Evolutionary conservation across 768 basidiomycete genomes (phyloP), one percentile per base, ranked within the genome.

Genomic region (Podaxis pistillaris): DNA sequence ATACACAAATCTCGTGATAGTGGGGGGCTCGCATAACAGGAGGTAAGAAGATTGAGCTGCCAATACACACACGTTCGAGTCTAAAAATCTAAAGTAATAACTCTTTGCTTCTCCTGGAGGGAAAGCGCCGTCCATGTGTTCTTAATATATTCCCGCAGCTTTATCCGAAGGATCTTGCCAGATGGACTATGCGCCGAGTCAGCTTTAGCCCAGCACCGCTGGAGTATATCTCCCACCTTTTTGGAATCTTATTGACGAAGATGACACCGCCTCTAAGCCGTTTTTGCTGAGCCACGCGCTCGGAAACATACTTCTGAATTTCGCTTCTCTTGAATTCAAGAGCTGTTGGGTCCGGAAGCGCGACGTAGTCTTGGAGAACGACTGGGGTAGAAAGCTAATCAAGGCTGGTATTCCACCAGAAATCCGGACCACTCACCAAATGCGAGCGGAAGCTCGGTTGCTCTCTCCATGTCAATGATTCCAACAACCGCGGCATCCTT

Each of bases 241-340:
- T 57, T 5, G 56, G 56, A 17, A 57, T 26, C 8, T 46, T 57
- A 15, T 57, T 9, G 24, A 57, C 40, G 15, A 57, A 57, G 19
- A 57, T 19, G 22, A 57, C 41, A 9, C 56, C 56, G 8, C 56
- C 56, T 24, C 56, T 37, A 15, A 57, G 56, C 13, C 41, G 56
- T 28, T 57, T 57, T 15, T 57, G 56, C 11, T 44, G 56, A 17
- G 56, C 56, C 5, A 57, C 56, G 13, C 40, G 56, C 12, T 57
- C 56, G 15, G 56, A 37, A n/a, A 57, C 56, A 22, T 57, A 57
- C 41, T 57, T 57, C 26, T 57, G 56, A 12, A 57, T 57, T 26
- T 57, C 24, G 24, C 24, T 30, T 22, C 40, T 7, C 37, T 57
- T 30, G 38, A 13, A 13, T 24, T 57, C 56, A 1, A 57, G 38